These are phyloP conservation scores for Cyclostephanos tholiformis DNA, from an alignment of 108 stramenopile genomes.

Conservation along the genomic window DNA sequence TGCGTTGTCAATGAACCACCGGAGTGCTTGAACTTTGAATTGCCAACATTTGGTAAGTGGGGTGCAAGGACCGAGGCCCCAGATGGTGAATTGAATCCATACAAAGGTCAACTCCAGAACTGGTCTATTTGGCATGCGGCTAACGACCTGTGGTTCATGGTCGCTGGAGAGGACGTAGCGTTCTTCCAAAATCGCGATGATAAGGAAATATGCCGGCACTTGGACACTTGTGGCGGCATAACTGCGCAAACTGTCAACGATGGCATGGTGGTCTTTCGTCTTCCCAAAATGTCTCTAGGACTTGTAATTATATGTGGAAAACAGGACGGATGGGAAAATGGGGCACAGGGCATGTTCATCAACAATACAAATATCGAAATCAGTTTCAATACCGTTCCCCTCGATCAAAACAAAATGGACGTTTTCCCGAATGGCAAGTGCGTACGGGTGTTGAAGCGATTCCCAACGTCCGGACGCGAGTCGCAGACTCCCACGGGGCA, in stretches of 20 bases:
- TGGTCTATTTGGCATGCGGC: constrained; percentile 46
- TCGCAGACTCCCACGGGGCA: constrained; percentile 49
- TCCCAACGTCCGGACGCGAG: constrained; percentile 37
- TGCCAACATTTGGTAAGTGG: constrained; percentile 51
- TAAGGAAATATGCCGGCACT: constrained; percentile 43
- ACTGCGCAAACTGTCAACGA: constrained; percentile 32
- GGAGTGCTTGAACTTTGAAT: constrained; percentile 56
- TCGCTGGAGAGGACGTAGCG: constrained; percentile 30
- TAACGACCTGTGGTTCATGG: constrained; percentile 47
- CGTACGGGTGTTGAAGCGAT: constrained; percentile 29
- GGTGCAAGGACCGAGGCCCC: constrained; percentile 40
- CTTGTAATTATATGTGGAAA: constrained; percentile 51
- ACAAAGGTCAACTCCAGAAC: constrained; percentile 40
- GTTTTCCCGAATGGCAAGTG: constrained; percentile 41
- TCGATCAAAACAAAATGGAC: constrained; percentile 33
- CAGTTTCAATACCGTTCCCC: constrained; percentile 41
- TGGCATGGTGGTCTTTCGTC: constrained; percentile 54
- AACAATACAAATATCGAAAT: constrained; percentile 42
- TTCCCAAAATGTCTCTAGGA: constrained; percentile 56
- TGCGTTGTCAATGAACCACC: constrained; percentile 52
- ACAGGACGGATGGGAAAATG: constrained; percentile 34
- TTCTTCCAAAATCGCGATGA: constrained; percentile 47
- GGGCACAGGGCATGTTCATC: constrained; percentile 36
- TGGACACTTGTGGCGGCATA: constrained; percentile 52
- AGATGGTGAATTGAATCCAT: constrained; percentile 45